These are phyloP conservation scores for Arthrobotrys conoides DNA, from an alignment of 2,329 filamentous ascomycete genomes.

Conservation along the genomic window DNA sequence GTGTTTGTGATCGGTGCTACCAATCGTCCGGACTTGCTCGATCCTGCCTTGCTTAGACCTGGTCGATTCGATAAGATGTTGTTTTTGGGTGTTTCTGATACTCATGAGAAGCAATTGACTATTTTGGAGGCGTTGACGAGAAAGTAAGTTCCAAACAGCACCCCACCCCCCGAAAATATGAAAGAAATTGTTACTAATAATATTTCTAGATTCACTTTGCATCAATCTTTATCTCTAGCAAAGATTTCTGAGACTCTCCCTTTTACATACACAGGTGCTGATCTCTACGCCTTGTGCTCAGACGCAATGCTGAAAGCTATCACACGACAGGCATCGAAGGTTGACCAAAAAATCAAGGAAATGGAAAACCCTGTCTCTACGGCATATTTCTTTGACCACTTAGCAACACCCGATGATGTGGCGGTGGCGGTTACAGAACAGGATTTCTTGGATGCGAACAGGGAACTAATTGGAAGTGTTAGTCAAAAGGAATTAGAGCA, in stretches of 20 bases:
- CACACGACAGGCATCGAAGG: slow-evolving; percentile 85
- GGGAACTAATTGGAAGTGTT: slow-evolving; percentile 91
- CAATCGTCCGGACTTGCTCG: slow-evolving; percentile 91
- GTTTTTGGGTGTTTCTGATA: slow-evolving; percentile 95
- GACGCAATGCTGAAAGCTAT: slow-evolving; percentile 99
- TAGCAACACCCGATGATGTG: slow-evolving; percentile 84
- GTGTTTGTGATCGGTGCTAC: slow-evolving; percentile 98
- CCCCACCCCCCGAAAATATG: neutral
- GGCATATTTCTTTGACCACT: slow-evolving; percentile 95
- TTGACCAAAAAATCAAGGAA: slow-evolving; percentile 84
- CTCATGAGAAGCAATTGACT: slow-evolving; percentile 93
- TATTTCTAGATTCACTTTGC: slow-evolving; percentile 81
- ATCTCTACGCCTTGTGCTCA: slow-evolving; percentile 96
- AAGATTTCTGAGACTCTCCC: slow-evolving; percentile 83
- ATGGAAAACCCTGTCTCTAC: slow-evolving; percentile 76
- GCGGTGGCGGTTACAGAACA: slow-evolving; percentile 89
- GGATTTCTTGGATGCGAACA: slow-evolving; percentile 85
- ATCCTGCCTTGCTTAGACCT: slow-evolving; percentile 88
- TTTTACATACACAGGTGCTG: slow-evolving; percentile 96
- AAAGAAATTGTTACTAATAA: slow-evolving; percentile 44
- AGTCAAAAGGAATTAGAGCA: slow-evolving; percentile 86
- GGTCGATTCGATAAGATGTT: slow-evolving; percentile 99
- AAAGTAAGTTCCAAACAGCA: slow-evolving; percentile 75
- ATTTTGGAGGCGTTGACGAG: slow-evolving; percentile 94
- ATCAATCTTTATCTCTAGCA: slow-evolving; percentile 81